Conservation (phyloP, 331 rosid species). For the Stylosanthes scabra region DNA sequence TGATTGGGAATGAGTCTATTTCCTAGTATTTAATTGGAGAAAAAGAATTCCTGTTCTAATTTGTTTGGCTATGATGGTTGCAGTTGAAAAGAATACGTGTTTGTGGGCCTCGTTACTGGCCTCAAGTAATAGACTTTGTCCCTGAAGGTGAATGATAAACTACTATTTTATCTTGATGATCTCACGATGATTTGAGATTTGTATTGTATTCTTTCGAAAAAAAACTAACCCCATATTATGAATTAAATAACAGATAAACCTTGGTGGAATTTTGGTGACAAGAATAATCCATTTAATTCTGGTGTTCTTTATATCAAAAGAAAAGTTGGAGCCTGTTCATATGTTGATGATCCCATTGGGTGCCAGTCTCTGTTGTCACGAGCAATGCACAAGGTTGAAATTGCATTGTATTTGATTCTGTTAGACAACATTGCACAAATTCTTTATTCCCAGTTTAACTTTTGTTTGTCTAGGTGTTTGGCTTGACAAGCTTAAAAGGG, state of each 20-base stretch:
- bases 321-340: slow-evolving; percentile 98
- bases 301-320: slow-evolving; percentile 95
- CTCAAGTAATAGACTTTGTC: slow-evolving; percentile 76
- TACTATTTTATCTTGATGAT: slow-evolving; percentile 25
- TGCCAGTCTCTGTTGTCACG: slow-evolving; percentile 94
- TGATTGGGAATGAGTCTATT: slow-evolving; percentile 30
- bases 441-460: slow-evolving; percentile 25
- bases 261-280: slow-evolving; percentile 95
- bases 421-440: slow-evolving; percentile 15
- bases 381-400: slow-evolving; percentile 94
- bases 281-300: slow-evolving; percentile 80
- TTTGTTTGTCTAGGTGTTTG: slow-evolving; percentile 77
- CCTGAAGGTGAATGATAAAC: slow-evolving; percentile 73
- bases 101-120: slow-evolving; percentile 98
- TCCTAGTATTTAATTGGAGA: slow-evolving; percentile 35
- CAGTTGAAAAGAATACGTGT: slow-evolving; percentile 89
- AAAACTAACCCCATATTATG: slow-evolving; percentile 26
- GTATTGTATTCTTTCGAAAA: slow-evolving; percentile 28
- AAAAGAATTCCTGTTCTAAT: slow-evolving; percentile 29
- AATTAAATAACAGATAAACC: slow-evolving; percentile 71
- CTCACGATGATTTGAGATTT: slow-evolving; percentile 27
- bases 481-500: slow-evolving; percentile 71
- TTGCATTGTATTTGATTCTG: slow-evolving; percentile 32
- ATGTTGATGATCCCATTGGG: slow-evolving; percentile 97
- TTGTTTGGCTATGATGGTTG: slow-evolving; percentile 44